Evolutionary conservation across 73 alveolate species (phyloP), one percentile per base, ranked within the genome.

Genomic region (Blepharisma stoltei): DNA sequence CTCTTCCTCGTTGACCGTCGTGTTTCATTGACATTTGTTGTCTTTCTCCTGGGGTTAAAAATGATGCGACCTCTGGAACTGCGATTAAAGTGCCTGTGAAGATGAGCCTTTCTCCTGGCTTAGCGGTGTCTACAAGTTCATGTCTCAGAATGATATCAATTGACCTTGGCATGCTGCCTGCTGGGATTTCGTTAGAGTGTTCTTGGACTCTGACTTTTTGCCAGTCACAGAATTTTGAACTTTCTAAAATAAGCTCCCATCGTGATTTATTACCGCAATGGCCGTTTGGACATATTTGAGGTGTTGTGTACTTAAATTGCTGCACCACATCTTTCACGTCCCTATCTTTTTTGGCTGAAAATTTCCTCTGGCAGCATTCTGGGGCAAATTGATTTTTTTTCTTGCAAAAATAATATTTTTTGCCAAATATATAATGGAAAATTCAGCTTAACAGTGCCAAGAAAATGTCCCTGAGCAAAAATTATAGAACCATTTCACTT

Each of bases 161-260:
- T 53, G 98, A 90, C 75, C 98, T 84, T 7, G 99, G 99, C 99
- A 97, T 97, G 23, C 98, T 90, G 0, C 99, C 99, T 6, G 98
- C 96, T 37, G 99, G 99, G 54, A 97, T 92, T 54, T 93, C 99
- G 27, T 80, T 86, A 11, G 98, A 90, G 67, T 89, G 90, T 81
- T 94, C 99, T 84, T 97, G 95, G 11, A 97, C 97, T 88, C 98
- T 94, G 45, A 97, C 86, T 70, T 97, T 97, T 79, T 97, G 97
- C 98, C 99, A 97, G 76, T 97, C 99, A 21, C 92, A 83, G 80
- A 96, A 96, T 0, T 85, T 88, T 47, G 98, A 92, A 76, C 90
- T 92, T 66, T 86, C 86, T 27, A 92, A 83, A 37, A 90, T 77
- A 49, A 97, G 84, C 77, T 86, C 95, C 98, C 98, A 97, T 73